Evolutionary conservation across 805 yeast genomes (phyloP), one percentile per base, ranked within the genome.

Genomic region (Allodekkera sacchari): DNA sequence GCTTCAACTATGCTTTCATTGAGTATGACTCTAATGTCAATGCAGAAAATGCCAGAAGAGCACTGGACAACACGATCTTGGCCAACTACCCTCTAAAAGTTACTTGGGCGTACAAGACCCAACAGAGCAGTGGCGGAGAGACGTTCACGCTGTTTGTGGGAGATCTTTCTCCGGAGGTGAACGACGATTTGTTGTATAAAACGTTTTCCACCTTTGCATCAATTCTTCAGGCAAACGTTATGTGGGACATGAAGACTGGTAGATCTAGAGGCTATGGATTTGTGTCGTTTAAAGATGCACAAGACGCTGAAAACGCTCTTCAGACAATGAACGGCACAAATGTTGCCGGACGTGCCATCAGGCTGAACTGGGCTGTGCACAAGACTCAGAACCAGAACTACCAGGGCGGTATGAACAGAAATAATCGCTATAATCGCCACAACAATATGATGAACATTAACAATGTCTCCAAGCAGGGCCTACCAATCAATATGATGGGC

Each of bases 191-290:
- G 12, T 66, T 85, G 39, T 64, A 64, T 31, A 58, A 55, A 27
- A 64, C 80, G 9, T 85, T 85, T 50, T 44, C 61, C 5, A 61
- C 63, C 34, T 81, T 71, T 53, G 62, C 64, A 12, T 69, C 85
- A 1, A 61, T 82, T 46, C 61, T 73, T 28, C 92, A 83, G 53
- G 95, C 94, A 9, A 87, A 85, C 45, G 95, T 85, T 20, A 87
- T 85, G 95, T 85, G 96, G 95, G 95, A 87, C 53, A 83, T 84
- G 94, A 88, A 83, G 53, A 80, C 92, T 17, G 92, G 94, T 26
- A 68, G 95, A 51, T 83, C 94, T 3, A 68, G 95, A 58, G 94
- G 95, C 22, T 85, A 85, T 50, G 95, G 96, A 3, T 85, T 87
- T 55, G 92, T 84, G 9, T 77, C 89, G 1, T 87, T 87, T 48